Conservation (phyloP, 257 asterid species). For the Ilex asprella region DNA sequence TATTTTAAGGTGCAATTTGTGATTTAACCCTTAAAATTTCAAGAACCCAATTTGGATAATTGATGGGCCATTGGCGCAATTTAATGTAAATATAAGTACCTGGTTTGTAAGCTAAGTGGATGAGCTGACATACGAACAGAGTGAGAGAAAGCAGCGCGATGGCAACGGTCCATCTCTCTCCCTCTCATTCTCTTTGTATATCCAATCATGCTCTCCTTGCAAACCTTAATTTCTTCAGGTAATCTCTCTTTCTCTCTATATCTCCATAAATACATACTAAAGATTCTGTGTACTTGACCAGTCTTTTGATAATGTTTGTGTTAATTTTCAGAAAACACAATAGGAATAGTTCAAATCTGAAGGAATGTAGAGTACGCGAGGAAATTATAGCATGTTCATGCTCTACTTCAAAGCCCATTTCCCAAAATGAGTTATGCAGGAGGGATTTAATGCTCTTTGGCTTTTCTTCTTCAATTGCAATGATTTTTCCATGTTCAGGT, state of each 20-base stretch:
- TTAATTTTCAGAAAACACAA: constrained; percentile 8
- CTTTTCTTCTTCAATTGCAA: constrained; percentile 48
- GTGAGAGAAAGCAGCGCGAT: constrained; percentile 1
- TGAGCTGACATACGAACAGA: constrained; percentile 4
- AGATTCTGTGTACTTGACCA: not conserved
- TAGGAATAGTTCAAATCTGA: constrained; percentile 5
- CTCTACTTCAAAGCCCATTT: constrained; percentile 28
- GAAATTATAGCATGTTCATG: constrained; percentile 21
- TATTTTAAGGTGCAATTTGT: no score
- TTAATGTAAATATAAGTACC: no score
- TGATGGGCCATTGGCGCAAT: no score
- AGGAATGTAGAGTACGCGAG: constrained; percentile 7
- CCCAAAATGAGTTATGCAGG: constrained; percentile 34
- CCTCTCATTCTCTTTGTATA: constrained; percentile 7
- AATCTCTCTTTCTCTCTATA: not conserved
- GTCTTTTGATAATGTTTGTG: not conserved
- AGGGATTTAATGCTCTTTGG: constrained; percentile 54
- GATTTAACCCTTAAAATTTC: no score
- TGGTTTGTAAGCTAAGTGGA: not conserved
- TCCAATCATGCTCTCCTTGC: constrained; percentile 4
- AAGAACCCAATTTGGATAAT: no score
- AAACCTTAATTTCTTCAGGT: not conserved
- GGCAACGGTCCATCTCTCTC: constrained; percentile 14
- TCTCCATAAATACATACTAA: not conserved
- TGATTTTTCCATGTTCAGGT: constrained; percentile 48